Evolutionary conservation across 495 filamentous ascomycete genomes (phyloP).

Genomic region (Copromyces sp.): DNA sequence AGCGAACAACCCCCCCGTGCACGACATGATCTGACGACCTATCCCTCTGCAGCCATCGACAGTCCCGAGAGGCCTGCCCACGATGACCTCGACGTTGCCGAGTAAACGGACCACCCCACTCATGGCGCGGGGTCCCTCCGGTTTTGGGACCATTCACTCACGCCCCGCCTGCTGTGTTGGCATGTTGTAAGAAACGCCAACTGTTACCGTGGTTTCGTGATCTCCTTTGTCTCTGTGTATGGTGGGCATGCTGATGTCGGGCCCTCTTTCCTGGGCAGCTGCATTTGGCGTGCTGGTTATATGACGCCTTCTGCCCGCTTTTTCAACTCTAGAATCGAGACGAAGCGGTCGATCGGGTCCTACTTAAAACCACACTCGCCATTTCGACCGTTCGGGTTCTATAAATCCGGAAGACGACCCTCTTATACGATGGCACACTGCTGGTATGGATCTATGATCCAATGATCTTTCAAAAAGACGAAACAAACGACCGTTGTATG

Average conservation of each 20-base stretch:
- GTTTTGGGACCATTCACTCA: neutral
- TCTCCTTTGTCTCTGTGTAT: neutral
- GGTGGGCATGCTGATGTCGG: neutral
- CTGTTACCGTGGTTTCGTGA: neutral
- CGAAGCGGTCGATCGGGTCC: neutral
- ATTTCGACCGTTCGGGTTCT: neutral
- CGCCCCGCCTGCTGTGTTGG: neutral
- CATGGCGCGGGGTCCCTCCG: neutral
- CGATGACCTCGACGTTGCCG: slow-evolving; percentile 95
- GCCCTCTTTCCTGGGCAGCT: neutral
- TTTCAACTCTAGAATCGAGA: neutral
- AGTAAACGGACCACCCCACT: slow-evolving; percentile 42
- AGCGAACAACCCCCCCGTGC: slow-evolving; percentile 2
- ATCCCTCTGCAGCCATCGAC: slow-evolving; percentile 44
- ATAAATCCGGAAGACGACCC: neutral
- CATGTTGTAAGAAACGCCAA: neutral
- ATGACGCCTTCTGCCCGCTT: neutral
- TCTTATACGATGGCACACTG: neutral
- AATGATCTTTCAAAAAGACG: neutral
- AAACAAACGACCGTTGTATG: neutral
- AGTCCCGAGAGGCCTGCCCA: slow-evolving; percentile 69
- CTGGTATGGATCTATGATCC: neutral
- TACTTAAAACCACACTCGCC: neutral
- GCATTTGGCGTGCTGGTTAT: neutral
- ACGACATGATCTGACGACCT: slow-evolving; percentile 10